Conservation (phyloP, 176 grass and related monocot species). For the Panicum miliaceum region DNA sequence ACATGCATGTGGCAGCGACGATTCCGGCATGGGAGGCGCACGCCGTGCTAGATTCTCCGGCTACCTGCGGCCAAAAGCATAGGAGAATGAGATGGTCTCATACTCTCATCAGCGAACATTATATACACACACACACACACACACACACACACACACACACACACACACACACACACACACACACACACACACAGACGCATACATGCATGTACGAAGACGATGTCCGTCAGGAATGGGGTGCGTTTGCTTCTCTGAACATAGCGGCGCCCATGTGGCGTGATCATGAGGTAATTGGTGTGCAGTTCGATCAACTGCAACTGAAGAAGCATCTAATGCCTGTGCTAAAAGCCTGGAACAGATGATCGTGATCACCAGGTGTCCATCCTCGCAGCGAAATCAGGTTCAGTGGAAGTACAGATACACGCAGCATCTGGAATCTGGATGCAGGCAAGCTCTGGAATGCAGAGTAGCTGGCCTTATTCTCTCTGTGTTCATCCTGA, state of each 20-base stretch:
- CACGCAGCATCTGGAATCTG: background rate
- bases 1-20: background rate
- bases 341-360: background rate
- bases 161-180: no score
- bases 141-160: no score
- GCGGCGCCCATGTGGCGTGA: background rate
- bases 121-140: no score
- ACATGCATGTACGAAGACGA: background rate
- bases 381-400: background rate
- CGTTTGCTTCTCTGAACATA: background rate
- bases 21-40: background rate
- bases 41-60: slow-evolving; percentile 17
- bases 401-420: slow-evolving; percentile 27
- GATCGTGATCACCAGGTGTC: background rate
- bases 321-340: background rate
- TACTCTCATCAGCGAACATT: background rate
- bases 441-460: background rate
- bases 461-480: background rate
- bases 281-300: background rate
- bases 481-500: background rate
- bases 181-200: no score
- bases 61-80: background rate
- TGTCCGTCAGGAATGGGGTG: background rate
- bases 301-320: background rate
- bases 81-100: background rate